Percentiles rank a stretch among this genome's conserved stretches.
Evolutionary conservation across 2,329 filamentous ascomycete species (phyloP).

Genomic region (Ophiostoma quercus): DNA sequence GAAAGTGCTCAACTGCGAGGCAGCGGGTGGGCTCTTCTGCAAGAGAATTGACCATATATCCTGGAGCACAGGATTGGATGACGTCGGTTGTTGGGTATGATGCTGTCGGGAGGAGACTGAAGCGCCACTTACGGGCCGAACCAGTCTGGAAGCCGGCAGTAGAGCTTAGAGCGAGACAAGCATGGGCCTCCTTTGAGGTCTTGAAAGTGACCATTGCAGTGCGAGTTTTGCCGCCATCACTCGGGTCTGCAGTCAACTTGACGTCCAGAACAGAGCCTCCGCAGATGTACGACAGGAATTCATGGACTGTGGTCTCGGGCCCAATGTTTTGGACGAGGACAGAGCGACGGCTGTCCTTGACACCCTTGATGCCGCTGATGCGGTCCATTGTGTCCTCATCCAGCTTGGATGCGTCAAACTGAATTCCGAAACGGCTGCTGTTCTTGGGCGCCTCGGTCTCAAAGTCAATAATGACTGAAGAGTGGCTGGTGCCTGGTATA

Average conservation of each 20-base stretch:
- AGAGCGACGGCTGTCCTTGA: conserved; percentile 18
- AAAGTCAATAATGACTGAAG: conserved; percentile 21
- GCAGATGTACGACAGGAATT: conserved; percentile 23
- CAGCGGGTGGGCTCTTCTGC: conserved; percentile 23
- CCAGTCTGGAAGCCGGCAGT: not conserved
- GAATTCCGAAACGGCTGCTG: conserved; percentile 20
- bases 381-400: not conserved
- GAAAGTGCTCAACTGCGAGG: conserved; percentile 22
- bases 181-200: conserved; percentile 20
- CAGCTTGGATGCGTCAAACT: conserved; percentile 21
- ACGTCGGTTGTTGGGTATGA: conserved; percentile 25
- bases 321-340: conserved; percentile 25
- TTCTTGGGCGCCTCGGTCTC: conserved; percentile 15
- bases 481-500: not conserved
- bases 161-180: not conserved
- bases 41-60: not conserved
- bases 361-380: not conserved
- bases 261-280: conserved; percentile 24
- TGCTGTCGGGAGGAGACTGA: conserved; percentile 19
- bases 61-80: not conserved
- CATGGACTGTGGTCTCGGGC: conserved; percentile 17
- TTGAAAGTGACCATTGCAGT: conserved; percentile 24
- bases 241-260: conserved; percentile 15
- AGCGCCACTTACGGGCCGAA: not conserved
- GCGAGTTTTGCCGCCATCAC: conserved; percentile 10